These are phyloP conservation scores for Xylaria curta DNA, from an alignment of 495 filamentous ascomycete species.

Conservation along the genomic window DNA sequence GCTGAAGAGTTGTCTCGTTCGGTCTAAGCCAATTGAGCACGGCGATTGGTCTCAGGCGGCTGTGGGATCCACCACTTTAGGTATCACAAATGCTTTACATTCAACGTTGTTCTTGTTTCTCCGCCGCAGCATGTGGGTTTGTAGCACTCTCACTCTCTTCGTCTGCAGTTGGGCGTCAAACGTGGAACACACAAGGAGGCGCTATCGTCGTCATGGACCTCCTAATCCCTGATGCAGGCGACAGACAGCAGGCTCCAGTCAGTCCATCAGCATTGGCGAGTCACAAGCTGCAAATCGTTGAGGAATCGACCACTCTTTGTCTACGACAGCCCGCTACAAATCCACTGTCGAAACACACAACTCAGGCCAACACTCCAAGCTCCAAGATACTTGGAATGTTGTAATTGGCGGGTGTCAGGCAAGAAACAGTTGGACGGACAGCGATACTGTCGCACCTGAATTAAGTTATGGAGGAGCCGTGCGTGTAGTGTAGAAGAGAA, in stretches of 20 bases:
- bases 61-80: conserved; percentile 16
- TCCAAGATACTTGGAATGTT: conserved; percentile 22
- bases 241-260: conserved; percentile 18
- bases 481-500: neutral
- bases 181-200: conserved; percentile 18
- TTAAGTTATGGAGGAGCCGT: neutral
- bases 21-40: neutral
- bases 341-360: conserved; percentile 24
- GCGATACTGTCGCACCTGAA: neutral
- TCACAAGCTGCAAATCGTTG: conserved; percentile 21
- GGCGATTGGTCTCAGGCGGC: conserved; percentile 8
- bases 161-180: conserved; percentile 28
- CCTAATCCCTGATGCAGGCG: conserved; percentile 21
- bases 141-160: conserved; percentile 3
- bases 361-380: conserved; percentile 8
- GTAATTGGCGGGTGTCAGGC: conserved; percentile 15
- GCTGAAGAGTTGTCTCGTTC: conserved; percentile 6
- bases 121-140: conserved; percentile 10
- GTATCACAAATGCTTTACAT: conserved; percentile 26
- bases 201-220: neutral
- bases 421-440: neutral
- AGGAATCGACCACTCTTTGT: neutral
- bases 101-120: conserved; percentile 11
- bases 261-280: conserved; percentile 26
- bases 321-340: conserved; percentile 1